Conservation (phyloP, 2,329 filamentous ascomycete genomes). For the Ascochyta lentis region DNA sequence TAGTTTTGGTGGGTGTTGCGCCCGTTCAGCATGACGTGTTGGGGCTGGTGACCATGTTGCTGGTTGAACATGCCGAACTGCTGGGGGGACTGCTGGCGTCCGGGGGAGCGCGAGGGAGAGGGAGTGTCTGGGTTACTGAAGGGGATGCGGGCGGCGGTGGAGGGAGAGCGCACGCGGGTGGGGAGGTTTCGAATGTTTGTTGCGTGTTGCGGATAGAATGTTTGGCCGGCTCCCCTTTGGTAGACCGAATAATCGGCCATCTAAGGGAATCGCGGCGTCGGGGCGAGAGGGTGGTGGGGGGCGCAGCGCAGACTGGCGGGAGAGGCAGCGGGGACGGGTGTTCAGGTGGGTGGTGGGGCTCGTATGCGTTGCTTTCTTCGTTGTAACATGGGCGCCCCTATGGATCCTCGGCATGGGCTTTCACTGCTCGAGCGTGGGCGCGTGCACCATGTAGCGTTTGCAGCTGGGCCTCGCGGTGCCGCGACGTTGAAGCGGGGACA, state of each 20-base stretch:
- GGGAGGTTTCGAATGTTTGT: slow-evolving; percentile 56
- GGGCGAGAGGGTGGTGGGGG: slow-evolving; percentile 36
- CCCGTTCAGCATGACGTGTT: slow-evolving; percentile 78
- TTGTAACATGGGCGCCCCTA: slow-evolving; percentile 56
- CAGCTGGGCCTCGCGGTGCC: slow-evolving; percentile 4
- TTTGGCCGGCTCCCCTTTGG: slow-evolving; percentile 66
- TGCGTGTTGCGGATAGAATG: slow-evolving; percentile 63
- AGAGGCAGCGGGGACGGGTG: slow-evolving; percentile 31
- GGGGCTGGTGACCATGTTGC: slow-evolving; percentile 67
- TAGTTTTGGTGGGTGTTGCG: slow-evolving; percentile 65
- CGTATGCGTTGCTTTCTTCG: slow-evolving; percentile 56
- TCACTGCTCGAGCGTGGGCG: slow-evolving; percentile 37
- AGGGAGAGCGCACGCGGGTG: slow-evolving; percentile 56
- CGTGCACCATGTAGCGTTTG: slow-evolving; percentile 34
- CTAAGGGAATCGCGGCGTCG: slow-evolving; percentile 54
- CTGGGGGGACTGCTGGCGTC: slow-evolving; percentile 56
- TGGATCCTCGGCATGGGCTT: slow-evolving; percentile 43
- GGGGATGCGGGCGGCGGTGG: slow-evolving; percentile 52
- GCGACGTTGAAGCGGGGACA: slow-evolving; percentile 20
- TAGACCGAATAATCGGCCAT: slow-evolving; percentile 73
- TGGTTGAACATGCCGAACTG: slow-evolving; percentile 75
- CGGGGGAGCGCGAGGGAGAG: slow-evolving; percentile 65
- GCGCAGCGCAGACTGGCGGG: slow-evolving; percentile 36
- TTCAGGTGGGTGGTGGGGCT: slow-evolving; percentile 53
- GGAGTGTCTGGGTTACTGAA: slow-evolving; percentile 59